Percentiles rank a stretch among this genome's conserved stretches.
phyloP scores from a whole-genome alignment of 768 basidiomycete genomes.

The Mycena galericulata region DNA sequence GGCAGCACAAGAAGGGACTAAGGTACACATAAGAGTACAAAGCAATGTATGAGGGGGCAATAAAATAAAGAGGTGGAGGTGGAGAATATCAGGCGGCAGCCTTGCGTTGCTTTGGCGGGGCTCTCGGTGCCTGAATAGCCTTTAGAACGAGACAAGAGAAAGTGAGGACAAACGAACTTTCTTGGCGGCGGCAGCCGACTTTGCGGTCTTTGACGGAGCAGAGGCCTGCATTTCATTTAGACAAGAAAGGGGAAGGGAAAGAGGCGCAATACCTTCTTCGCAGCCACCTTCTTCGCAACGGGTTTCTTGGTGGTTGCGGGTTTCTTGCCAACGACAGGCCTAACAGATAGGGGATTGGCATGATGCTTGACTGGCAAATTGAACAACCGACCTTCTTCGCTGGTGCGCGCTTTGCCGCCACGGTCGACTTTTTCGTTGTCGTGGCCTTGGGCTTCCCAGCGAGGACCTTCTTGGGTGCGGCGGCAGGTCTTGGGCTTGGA shows the following conservation, averaged over 20 bases:
- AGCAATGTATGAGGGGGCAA: slow-evolving; percentile 13
- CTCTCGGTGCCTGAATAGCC: slow-evolving; percentile 3
- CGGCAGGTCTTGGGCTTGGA: slow-evolving; percentile 20
- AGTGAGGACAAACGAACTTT: slow-evolving; percentile 16
- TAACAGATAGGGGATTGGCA: not conserved
- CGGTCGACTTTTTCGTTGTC: slow-evolving; percentile 30
- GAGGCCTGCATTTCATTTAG: too few species aligned
- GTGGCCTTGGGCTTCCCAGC: slow-evolving; percentile 25
- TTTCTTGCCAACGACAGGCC: slow-evolving; percentile 30
- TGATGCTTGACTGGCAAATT: too few species aligned
- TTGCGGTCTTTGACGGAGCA: slow-evolving; percentile 25
- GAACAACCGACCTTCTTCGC: slow-evolving; percentile 29
- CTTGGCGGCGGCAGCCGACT: slow-evolving; percentile 24
- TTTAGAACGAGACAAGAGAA: not conserved
- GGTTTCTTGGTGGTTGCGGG: slow-evolving; percentile 13
- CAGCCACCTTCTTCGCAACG: too few species aligned
- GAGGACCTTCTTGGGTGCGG: slow-evolving; percentile 17
- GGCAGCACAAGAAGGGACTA: slow-evolving; percentile 3
- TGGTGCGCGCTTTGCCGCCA: slow-evolving; percentile 15
- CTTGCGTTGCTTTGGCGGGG: slow-evolving; percentile 12
- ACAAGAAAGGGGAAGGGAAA: too few species aligned
- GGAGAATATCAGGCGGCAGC: not conserved
- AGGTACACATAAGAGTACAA: slow-evolving; percentile 26
- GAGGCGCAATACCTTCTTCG: too few species aligned
- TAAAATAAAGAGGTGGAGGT: not conserved